Evolutionary conservation across 2,329 filamentous ascomycete species (phyloP), one percentile per base, ranked within the genome.

Genomic region (Setomelanomma holmii): DNA sequence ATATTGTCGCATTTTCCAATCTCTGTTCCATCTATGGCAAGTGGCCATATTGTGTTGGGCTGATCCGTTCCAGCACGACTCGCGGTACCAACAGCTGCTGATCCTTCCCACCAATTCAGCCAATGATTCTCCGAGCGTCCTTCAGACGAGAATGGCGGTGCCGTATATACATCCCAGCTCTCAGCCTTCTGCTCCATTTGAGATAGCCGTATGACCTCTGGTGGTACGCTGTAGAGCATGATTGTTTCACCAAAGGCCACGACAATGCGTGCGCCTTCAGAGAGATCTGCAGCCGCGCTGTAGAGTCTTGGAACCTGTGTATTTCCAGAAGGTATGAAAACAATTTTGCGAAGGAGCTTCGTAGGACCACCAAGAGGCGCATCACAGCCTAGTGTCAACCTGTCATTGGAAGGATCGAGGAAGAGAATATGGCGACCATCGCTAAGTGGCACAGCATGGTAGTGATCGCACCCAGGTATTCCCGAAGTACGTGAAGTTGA

Each of bases 361-460:
- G 77, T 84, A 47, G 78, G 82, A 38, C 84, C 83, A 23, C 77
- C 77, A 16, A 84, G 74, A 1, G 85, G 84, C 0, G 83, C 81
- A 73, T 89, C 84, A 40, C 79, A 84, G 3, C 87, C 86, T 14
- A 90, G 73, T 54, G 82, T 86, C 5, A 89, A 77, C 7, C 79
- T 70, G 8, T 79, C 81, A 1, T 79, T 83, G 10, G 71, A 70
- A 4, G 86, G 85, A 63, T 89, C 86, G 5, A 84, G 84, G 66
- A 88, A 89, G 4, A 89, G 71, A 30, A 89, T 77, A 60, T 89
- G 85, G 49, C 82, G 76, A 1, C 86, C 86, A 66, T 89, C 87
- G 55, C 84, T 86, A 34, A 89, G 68, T 3, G 87, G 86, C 11
- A 88, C 73, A 2, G 86, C 86, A 40, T 81, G 82, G 61, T 86